Base-by-base conservation (phyloP, 768 basidiomycete species). In the Inosperma sp. region DNA sequence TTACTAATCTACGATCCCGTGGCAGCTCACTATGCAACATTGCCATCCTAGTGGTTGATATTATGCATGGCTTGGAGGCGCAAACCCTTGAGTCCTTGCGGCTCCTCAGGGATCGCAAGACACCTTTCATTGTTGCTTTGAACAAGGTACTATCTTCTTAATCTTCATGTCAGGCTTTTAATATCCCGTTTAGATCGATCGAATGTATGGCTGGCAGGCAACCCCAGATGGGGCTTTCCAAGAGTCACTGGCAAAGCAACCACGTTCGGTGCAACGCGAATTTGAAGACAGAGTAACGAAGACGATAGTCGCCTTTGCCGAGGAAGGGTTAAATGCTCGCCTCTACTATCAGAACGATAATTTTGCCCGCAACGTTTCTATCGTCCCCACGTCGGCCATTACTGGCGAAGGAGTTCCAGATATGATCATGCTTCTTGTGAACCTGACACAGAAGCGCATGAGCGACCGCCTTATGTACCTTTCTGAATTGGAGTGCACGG, bases 41-140 rank as follows among this genome's bases (percentile, higher is more conserved):
- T 54, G 96, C 96, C 52, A 93, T 99, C 62, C 82, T 99, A 43
- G 96, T 99, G 52, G 95, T 99, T 26, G 96, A 98, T 77, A 96
- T 98, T 65, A 95, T 95, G 93, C 95, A 99, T 70, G 95, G 94
- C 33, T 77, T 99, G 44, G 96, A 98, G 70, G 93, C 84, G n/a
- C 96, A 98, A 70, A 99, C 96, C 0, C 74, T 98, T 47, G 96
- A 99, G 69, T 98, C 95, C 3, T 77, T 99, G 23, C 86, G 94
- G 34, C 72, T 99, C 51, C 78, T 99, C 44, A 79, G 87, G 56
- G 92, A 95, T 64, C 82, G 86, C 46, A 96, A 96, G 72, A 98
- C 95, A 7, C 96, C 96, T 0, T 99, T 99, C 75, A 96, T 99
- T 49, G 95, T 99, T 41, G 96, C 96, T 5, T 75, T 99, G 39